phyloP scores from a whole-genome alignment of 148 eudicot species.

The Dianthus caryophyllus region DNA sequence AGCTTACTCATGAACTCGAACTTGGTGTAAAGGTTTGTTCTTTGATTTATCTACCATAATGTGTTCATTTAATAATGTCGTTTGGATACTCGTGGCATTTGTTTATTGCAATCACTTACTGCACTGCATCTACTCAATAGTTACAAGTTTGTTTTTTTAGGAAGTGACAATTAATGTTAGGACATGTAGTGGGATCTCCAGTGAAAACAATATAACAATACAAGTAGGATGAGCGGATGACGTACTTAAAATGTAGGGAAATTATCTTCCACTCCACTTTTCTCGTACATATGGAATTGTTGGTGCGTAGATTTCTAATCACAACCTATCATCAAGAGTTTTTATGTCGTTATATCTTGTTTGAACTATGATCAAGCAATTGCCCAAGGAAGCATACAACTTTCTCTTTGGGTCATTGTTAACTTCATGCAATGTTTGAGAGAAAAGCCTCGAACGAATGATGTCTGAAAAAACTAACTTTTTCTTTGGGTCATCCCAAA shows the following conservation, averaged over 20 bases:
- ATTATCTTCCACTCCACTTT: background rate
- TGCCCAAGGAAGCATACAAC: background rate
- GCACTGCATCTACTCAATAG: background rate
- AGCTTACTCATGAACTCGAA: constrained; percentile 60
- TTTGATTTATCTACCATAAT: constrained; percentile 6
- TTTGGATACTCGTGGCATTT: background rate
- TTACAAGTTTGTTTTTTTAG: background rate
- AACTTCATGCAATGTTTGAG: background rate
- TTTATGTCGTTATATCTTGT: background rate
- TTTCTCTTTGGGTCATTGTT: background rate
- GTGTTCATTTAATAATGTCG: background rate
- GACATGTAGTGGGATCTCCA: background rate
- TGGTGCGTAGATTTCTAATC: background rate
- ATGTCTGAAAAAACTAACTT: background rate
- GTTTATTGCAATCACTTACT: background rate
- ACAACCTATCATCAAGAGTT: background rate
- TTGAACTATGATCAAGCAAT: background rate
- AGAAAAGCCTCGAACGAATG: constrained; percentile 4
- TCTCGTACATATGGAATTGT: background rate
- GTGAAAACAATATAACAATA: background rate
- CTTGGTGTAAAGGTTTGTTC: constrained; percentile 52
- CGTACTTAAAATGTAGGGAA: background rate
- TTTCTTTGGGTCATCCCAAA: background rate
- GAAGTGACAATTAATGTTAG: background rate
- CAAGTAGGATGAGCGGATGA: background rate